phyloP scores from a whole-genome alignment of 2,329 filamentous ascomycete species.

The Teratosphaeria pseudoeucalypti region DNA sequence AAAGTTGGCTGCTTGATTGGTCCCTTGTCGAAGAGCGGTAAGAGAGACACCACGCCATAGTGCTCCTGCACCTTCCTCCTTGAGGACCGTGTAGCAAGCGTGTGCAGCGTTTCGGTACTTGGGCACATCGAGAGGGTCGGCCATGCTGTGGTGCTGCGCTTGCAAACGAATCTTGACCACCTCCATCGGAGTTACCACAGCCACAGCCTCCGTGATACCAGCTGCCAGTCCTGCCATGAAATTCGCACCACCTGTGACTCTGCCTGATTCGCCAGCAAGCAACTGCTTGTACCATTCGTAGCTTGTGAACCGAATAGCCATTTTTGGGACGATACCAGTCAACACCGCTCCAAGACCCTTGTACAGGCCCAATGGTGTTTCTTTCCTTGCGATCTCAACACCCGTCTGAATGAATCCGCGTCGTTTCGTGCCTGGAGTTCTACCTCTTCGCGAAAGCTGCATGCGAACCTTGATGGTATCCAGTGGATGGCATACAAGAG shows the following conservation, averaged over 20 bases:
- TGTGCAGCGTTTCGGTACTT: conserved; percentile 94
- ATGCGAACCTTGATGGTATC: conserved; percentile 99
- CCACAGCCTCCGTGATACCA: conserved; percentile 91
- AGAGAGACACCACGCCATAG: conserved; percentile 89
- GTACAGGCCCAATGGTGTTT: conserved; percentile 88
- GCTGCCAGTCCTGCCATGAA: conserved; percentile 78
- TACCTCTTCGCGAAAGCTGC: conserved; percentile 85
- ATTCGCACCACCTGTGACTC: conserved; percentile 60
- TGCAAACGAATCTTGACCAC: conserved; percentile 98
- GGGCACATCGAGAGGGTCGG: conserved; percentile 87
- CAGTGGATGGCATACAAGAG: conserved; percentile 86
- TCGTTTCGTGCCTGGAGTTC: conserved; percentile 67
- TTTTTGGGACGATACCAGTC: conserved; percentile 95
- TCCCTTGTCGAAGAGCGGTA: conserved; percentile 86
- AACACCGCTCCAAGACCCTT: conserved; percentile 96
- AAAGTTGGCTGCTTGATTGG: conserved; percentile 98
- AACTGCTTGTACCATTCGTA: conserved; percentile 92
- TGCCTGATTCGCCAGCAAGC: conserved; percentile 58
- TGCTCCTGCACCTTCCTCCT: conserved; percentile 78
- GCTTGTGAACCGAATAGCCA: conserved; percentile 97
- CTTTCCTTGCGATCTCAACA: conserved; percentile 71
- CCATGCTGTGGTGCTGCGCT: conserved; percentile 95
- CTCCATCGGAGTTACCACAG: conserved; percentile 97
- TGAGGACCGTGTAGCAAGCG: conserved; percentile 73
- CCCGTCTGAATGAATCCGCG: conserved; percentile 85